These are phyloP conservation scores for Mycena galericulata DNA, from an alignment of 768 basidiomycete species.

Conservation along the genomic window DNA sequence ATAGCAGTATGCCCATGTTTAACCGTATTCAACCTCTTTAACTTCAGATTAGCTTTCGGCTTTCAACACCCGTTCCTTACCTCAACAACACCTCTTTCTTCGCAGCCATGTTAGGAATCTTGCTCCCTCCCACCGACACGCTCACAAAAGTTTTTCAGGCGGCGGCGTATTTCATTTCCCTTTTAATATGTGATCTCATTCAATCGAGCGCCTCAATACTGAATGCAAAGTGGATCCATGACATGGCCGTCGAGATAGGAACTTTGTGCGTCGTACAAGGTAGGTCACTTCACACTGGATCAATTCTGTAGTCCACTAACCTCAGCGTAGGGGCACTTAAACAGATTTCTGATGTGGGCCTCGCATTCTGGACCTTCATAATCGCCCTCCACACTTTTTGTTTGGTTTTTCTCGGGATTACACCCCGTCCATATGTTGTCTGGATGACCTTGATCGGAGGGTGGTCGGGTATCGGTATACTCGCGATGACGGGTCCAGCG, in stretches of 20 bases:
- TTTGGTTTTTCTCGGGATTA: conserved; percentile 60
- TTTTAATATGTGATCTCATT: conserved; percentile 60
- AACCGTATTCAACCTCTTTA: neutral
- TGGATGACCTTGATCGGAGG: conserved; percentile 54
- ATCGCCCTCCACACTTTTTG: conserved; percentile 68
- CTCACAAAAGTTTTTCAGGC: conserved; percentile 62
- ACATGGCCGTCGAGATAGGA: conserved; percentile 50
- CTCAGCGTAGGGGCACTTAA: conserved; percentile 54
- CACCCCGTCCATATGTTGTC: conserved; percentile 48
- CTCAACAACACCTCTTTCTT: conserved; percentile 59
- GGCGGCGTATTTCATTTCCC: conserved; percentile 65
- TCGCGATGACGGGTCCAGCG: conserved; percentile 61
- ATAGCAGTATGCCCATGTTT: conserved; percentile 49
- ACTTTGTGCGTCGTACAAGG: conserved; percentile 61
- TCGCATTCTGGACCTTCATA: conserved; percentile 60
- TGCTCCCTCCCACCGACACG: conserved; percentile 48
- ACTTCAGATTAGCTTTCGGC: conserved; percentile 54
- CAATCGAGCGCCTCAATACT: conserved; percentile 61
- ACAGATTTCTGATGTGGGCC: conserved; percentile 54
- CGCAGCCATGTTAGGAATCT: conserved; percentile 58
- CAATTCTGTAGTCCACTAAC: neutral
- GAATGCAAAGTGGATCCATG: conserved; percentile 55
- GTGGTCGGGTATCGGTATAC: conserved; percentile 57
- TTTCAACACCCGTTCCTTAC: conserved; percentile 58
- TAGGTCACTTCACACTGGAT: neutral